These are phyloP conservation scores for Candida morakotiae DNA, from an alignment of 805 yeast genomes.

Conservation along the genomic window DNA sequence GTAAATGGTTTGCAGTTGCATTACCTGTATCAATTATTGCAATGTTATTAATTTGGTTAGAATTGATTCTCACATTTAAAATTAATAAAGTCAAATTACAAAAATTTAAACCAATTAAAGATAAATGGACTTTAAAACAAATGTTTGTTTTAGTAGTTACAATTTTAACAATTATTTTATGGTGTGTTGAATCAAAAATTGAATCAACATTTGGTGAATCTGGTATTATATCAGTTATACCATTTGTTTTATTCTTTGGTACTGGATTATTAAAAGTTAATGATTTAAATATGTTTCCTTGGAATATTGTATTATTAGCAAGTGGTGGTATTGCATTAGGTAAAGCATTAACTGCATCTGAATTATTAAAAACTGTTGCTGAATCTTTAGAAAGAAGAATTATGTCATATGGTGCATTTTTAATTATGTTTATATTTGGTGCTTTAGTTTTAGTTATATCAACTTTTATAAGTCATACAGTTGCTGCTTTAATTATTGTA, in stretches of 20 bases:
- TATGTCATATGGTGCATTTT: conserved; percentile 39
- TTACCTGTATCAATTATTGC: conserved; percentile 72
- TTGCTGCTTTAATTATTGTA: conserved; percentile 39
- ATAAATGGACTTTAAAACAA: conserved; percentile 42
- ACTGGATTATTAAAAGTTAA: conserved; percentile 45
- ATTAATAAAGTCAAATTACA: conserved; percentile 44
- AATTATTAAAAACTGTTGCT: conserved; percentile 45
- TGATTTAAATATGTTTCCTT: conserved; percentile 49
- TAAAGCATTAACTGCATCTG: conserved; percentile 47
- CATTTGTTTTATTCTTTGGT: conserved; percentile 46
- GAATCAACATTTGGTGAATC: conserved; percentile 43
- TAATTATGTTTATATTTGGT: conserved; percentile 43
- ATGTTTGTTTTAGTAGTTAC: conserved; percentile 39
- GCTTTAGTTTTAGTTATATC: conserved; percentile 37
- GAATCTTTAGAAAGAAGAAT: conserved; percentile 39
- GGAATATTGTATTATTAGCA: conserved; percentile 52
- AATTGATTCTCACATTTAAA: conserved; percentile 63
- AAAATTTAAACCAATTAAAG: conserved; percentile 44
- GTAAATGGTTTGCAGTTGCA: conserved; percentile 87
- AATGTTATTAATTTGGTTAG: conserved; percentile 66
- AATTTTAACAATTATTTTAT: conserved; percentile 40
- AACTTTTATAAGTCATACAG: conserved; percentile 43
- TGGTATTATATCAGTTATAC: conserved; percentile 46
- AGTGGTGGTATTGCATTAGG: conserved; percentile 57
- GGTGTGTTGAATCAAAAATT: conserved; percentile 46